Base-by-base conservation (phyloP, 148 eudicot genomes). In the Amaranthus cruentus region DNA sequence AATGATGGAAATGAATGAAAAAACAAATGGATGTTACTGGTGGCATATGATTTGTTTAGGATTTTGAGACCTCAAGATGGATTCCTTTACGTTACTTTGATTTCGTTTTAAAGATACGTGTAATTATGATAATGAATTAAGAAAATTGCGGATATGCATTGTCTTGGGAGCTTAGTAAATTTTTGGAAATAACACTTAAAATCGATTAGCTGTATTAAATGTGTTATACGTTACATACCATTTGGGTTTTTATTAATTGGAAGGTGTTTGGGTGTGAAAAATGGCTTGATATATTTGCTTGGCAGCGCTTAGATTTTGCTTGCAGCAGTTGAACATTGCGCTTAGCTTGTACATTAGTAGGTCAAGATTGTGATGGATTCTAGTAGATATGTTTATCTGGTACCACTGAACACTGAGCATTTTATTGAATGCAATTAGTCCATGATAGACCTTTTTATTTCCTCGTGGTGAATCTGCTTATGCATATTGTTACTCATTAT, bases 331-430 rank as follows among this genome's bases (percentile, higher is more conserved):
- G 0, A 7, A 51, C 42, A 50, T 50, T 21, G 10, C 56, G 10
- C n/a, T n/a, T 47, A 65, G 14, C 56, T 67, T 67, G n/a, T 4
- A 18, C 70, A 18, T 51, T 49, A 55, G 56, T 67, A 67, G 53
- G 70, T 7, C 6, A 18, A 50, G 12, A 66, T 66, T 14, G 52
- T 44, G 68, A 43, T 63, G 47, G 67, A 4, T 46, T 63, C 51
- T 44, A 44, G 15, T 5, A 13, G 47, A 63, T 63, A 12, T 13
- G 50, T 44, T 28, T 28, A 28, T 28, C 38, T 28, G 38, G 1
- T 1, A 28, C 38, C 38, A 28, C 38, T 46, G 15, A 46, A 46
- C 9, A 44, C 46, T 43, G 51, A 63, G 67, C 51, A 44, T 10
- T 44, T 63, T 11, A 46, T 12, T 11, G 66, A 48, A 10, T 62